These are phyloP conservation scores for Umbelopsis ramanniana DNA, from an alignment of 192 early-diverging fungal species.

Conservation along the genomic window DNA sequence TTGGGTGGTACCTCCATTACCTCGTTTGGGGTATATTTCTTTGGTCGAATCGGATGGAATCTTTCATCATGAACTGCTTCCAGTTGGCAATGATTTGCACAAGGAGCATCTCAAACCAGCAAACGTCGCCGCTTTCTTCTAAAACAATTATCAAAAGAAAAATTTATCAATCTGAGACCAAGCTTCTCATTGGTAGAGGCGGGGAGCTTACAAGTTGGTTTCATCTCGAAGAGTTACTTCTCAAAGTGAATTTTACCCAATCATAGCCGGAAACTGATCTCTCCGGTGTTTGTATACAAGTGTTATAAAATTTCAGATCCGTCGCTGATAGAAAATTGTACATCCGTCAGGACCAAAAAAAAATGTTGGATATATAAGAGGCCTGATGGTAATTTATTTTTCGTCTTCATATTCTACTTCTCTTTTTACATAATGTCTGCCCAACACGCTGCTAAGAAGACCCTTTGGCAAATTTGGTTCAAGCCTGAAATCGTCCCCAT, in stretches of 20 bases:
- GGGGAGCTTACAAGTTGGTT: background rate
- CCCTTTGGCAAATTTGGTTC: slow-evolving; percentile 59
- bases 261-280: background rate
- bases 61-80: too few species aligned
- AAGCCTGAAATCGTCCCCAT: slow-evolving; percentile 62
- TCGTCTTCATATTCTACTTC: slow-evolving; percentile 18
- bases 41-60: too few species aligned
- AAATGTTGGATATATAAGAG: background rate
- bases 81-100: too few species aligned
- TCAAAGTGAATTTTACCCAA: background rate
- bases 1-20: too few species aligned
- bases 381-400: background rate
- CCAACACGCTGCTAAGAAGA: slow-evolving; percentile 56
- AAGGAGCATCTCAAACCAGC: too few species aligned
- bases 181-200: background rate
- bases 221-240: too few species aligned
- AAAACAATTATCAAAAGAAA: too few species aligned
- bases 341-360: background rate
- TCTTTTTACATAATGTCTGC: slow-evolving; percentile 47
- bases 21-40: too few species aligned
- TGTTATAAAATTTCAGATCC: slow-evolving; percentile 14
- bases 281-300: background rate
- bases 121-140: too few species aligned
- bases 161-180: slow-evolving; percentile 12
- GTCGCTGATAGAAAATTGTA: slow-evolving; percentile 22